phyloP scores from a whole-genome alignment of 805 yeast genomes.

The Teunomyces tritomae region DNA sequence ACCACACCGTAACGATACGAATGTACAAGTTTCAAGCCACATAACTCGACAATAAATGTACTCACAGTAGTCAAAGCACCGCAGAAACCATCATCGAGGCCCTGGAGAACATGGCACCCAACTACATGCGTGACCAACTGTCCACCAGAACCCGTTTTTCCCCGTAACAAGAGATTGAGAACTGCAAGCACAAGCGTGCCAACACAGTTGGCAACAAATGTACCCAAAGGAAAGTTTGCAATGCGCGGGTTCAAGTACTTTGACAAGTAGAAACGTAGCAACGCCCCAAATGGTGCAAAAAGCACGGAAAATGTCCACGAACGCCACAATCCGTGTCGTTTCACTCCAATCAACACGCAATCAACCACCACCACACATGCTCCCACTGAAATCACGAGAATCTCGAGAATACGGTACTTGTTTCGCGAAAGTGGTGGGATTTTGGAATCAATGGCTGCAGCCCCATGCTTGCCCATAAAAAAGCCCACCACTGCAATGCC shows the following conservation, averaged over 20 bases:
- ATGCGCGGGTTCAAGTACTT: constrained; percentile 43
- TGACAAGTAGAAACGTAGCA: constrained; percentile 54
- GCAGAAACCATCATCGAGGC: constrained; percentile 63
- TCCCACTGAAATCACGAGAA: constrained; percentile 19
- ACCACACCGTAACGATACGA: constrained; percentile 51
- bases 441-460: constrained; percentile 22
- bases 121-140: constrained; percentile 29
- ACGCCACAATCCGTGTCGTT: constrained; percentile 47
- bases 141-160: constrained; percentile 25
- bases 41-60: constrained; percentile 71
- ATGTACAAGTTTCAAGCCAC: constrained; percentile 22
- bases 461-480: constrained; percentile 55
- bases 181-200: constrained; percentile 37
- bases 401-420: constrained; percentile 21
- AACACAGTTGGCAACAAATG: constrained; percentile 36
- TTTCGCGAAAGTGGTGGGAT: constrained; percentile 14
- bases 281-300: constrained; percentile 72
- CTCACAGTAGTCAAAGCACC: constrained; percentile 75
- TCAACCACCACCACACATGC: constrained; percentile 18
- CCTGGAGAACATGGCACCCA: constrained; percentile 52
- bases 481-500: constrained; percentile 61
- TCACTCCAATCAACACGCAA: constrained; percentile 39
- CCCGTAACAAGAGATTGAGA: constrained; percentile 44
- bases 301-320: constrained; percentile 66
- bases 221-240: constrained; percentile 53